These are phyloP conservation scores for Phytophthora constricta DNA, from an alignment of 352 stramenopile species.

Conservation along the genomic window DNA sequence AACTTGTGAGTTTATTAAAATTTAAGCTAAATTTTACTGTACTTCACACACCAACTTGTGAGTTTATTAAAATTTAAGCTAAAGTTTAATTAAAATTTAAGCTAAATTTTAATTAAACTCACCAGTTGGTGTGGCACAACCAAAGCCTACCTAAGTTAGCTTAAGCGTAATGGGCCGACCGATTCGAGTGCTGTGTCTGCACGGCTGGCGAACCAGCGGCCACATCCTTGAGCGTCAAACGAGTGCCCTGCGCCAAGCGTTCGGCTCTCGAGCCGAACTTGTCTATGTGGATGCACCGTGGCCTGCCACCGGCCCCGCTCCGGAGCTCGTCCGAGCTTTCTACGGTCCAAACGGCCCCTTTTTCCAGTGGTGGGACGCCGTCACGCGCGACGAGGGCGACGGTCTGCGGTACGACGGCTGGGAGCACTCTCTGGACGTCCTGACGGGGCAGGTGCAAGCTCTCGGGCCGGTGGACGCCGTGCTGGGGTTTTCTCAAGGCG, in stretches of 20 bases:
- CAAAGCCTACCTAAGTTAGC: background rate
- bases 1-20: too few relatives aligned
- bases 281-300: slow-evolving; percentile 75
- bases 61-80: too few relatives aligned
- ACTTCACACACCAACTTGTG: too few relatives aligned
- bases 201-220: slow-evolving; percentile 82
- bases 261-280: slow-evolving; percentile 65
- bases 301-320: slow-evolving; percentile 55
- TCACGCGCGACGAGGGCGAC: slow-evolving; percentile 37
- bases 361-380: slow-evolving; percentile 83
- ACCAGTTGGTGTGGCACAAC: background rate
- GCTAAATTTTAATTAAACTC: background rate
- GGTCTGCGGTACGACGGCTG: slow-evolving; percentile 66
- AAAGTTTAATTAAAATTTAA: too few relatives aligned
- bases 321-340: slow-evolving; percentile 66
- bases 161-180: slow-evolving; percentile 30
- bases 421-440: slow-evolving; percentile 67
- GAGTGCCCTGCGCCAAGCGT: slow-evolving; percentile 56
- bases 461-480: slow-evolving; percentile 66
- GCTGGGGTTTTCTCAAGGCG: slow-evolving; percentile 80
- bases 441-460: slow-evolving; percentile 54
- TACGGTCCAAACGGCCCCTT: slow-evolving; percentile 65
- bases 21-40: too few relatives aligned
- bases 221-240: slow-evolving; percentile 68
- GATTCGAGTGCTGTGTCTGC: slow-evolving; percentile 80